These are phyloP conservation scores for Diaporthe australafricana DNA, from an alignment of 2,329 filamentous ascomycete species.

Conservation along the genomic window DNA sequence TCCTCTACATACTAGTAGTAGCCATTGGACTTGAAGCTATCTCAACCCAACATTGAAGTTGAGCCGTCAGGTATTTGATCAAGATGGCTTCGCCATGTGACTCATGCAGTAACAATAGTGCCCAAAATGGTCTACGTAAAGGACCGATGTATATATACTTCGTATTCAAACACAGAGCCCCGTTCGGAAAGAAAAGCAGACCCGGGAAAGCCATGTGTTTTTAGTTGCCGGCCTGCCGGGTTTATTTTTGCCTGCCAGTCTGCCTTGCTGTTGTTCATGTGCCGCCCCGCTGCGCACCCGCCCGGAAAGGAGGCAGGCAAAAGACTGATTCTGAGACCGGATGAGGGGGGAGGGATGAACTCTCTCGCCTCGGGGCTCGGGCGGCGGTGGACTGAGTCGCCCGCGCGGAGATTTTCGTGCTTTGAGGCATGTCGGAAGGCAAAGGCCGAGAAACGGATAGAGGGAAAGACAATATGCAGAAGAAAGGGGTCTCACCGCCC, in stretches of 20 bases:
- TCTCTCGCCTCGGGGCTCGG: not conserved
- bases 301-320: not conserved
- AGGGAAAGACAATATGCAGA: no score
- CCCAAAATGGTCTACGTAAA: no score
- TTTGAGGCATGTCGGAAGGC: not conserved
- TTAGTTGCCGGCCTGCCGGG: not conserved
- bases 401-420: not conserved
- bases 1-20: no score
- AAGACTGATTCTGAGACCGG: conserved; percentile 20
- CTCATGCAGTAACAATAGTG: no score
- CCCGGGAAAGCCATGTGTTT: not conserved
- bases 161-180: not conserved
- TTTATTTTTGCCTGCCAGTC: not conserved
- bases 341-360: not conserved
- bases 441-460: not conserved
- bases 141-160: not conserved
- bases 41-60: no score
- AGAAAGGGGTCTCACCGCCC: not conserved
- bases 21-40: no score
- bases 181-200: not conserved
- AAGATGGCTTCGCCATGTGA: no score
- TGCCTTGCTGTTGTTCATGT: not conserved
- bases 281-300: not conserved
- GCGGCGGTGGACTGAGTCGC: not conserved
- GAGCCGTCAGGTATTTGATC: no score